Base-by-base conservation (phyloP, 257 asterid species). In the Coffea canephora region DNA sequence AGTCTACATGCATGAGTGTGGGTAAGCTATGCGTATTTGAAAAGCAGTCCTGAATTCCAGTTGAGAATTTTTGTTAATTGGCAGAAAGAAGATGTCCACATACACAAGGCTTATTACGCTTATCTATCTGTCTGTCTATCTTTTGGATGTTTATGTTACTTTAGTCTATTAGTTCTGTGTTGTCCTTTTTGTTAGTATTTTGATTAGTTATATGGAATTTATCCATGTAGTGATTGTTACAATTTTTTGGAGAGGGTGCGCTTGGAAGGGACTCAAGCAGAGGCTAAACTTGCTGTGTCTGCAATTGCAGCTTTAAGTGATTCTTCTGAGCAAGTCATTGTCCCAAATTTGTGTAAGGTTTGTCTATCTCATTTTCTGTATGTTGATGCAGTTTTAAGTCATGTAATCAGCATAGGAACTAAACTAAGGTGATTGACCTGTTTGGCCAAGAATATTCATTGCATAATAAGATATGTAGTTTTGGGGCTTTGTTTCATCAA, bases 231-330 rank as follows among this genome's bases (percentile, higher is more conserved):
- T 77, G 90, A 92, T 76, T 73, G 90, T 67, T 90, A 91, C 85
- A 73, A 91, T 66, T 87, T 88, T 87, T 82, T 94, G 90, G 94
- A 91, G 92, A 88, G 85, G 86, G 69, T 90, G 69, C 92, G 97
- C 83, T 55, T 94, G 82, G 91, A 87, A 82, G 98, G 97, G 82
- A 90, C 91, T 48, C 97, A 95, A 45, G 77, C 80, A 45, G 90
- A 92, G 85, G 83, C 97, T 79, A 94, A 92, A 84, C 89, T 94
- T 84, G 94, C 94, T 80, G 88, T 91, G 70, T 87, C 94, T 79
- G 97, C 91, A 78, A 86, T 92, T 80, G 87, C 91, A 85, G 86
- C 92, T 67, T 87, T 91, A 82, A 85, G 88, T 84, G 87, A 82
- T 66, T 70, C 91, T 78, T 78, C 89, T 39, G 87, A 90, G 85